Percentiles rank a stretch among this genome's conserved stretches.
phyloP scores from a whole-genome alignment of 1,284 basidiomycete species.

The Agaricales sp. region DNA sequence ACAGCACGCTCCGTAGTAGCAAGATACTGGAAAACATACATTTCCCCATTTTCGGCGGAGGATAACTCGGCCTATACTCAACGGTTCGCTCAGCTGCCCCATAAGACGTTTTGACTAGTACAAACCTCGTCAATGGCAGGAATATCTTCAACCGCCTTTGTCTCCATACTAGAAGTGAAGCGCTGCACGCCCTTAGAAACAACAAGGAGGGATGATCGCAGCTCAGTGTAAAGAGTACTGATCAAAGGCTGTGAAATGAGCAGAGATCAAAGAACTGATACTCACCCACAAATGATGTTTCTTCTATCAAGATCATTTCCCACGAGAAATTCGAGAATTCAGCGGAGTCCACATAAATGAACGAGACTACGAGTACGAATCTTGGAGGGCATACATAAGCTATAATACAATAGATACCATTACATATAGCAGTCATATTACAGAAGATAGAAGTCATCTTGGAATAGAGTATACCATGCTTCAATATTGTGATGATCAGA shows the following conservation, averaged over 20 bases:
- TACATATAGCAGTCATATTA: too few relatives aligned
- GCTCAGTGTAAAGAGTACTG: neutral
- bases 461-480: neutral
- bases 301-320: too few relatives aligned
- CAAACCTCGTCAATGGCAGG: neutral
- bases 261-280: too few relatives aligned
- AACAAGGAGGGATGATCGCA: too few relatives aligned
- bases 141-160: neutral
- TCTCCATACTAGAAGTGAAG: neutral
- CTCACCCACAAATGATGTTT: neutral
- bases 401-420: too few relatives aligned
- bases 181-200: too few relatives aligned
- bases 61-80: neutral
- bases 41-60: conserved; percentile 55
- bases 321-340: too few relatives aligned
- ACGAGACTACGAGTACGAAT: too few relatives aligned
- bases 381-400: too few relatives aligned
- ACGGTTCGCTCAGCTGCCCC: neutral
- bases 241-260: neutral
- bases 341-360: too few relatives aligned
- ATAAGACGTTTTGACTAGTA: neutral
- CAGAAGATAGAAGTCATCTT: neutral
- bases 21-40: conserved; percentile 79
- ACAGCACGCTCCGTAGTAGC: conserved; percentile 55
- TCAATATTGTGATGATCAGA: too few relatives aligned